A percentile compares a stretch with the other conserved stretches of the same genome.
phyloP scores from a whole-genome alignment of 495 filamentous ascomycete species.

The Penicillium chermesinum region DNA sequence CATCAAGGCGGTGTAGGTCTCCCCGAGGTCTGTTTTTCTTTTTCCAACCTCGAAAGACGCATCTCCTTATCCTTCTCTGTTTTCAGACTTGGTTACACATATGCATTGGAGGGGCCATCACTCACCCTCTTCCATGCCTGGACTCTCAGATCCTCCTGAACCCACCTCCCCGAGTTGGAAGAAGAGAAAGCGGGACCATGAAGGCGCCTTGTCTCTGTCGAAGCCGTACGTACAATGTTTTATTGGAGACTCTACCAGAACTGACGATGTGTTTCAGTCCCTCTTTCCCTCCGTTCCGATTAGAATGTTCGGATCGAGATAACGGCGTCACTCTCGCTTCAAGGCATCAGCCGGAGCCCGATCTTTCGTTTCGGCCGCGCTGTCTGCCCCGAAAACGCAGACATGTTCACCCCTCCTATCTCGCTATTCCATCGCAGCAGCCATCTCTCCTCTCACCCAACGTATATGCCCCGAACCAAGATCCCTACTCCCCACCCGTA shows the following conservation, averaged over 20 bases:
- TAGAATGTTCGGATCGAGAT: constrained; percentile 17
- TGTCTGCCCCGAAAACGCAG: constrained; percentile 36
- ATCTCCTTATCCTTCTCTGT: not conserved
- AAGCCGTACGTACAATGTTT: constrained; percentile 27
- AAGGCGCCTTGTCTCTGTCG: constrained; percentile 17
- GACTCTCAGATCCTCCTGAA: constrained; percentile 21
- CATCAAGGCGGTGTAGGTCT: not conserved
- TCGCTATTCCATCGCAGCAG: constrained; percentile 12
- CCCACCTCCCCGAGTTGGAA: constrained; percentile 17
- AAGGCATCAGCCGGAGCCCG: constrained; percentile 15
- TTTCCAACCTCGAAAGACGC: not conserved
- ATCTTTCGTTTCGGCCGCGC: constrained; percentile 21
- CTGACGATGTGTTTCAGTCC: constrained; percentile 7
- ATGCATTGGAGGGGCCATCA: constrained; percentile 5
- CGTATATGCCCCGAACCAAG: constrained; percentile 17
- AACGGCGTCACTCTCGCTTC: constrained; percentile 12
- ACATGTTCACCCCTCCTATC: constrained; percentile 22
- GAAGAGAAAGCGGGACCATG: constrained; percentile 37
- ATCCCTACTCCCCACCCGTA: constrained; percentile 31
- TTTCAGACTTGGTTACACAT: not conserved
- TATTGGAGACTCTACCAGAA: too few species aligned
- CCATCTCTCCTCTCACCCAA: constrained; percentile 22
- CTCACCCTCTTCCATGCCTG: constrained; percentile 21
- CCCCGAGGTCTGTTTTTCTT: constrained; percentile 14
- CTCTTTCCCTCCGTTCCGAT: constrained; percentile 12